These are phyloP conservation scores for Claviceps maximensis DNA, from an alignment of 2,329 filamentous ascomycete genomes.

Conservation along the genomic window DNA sequence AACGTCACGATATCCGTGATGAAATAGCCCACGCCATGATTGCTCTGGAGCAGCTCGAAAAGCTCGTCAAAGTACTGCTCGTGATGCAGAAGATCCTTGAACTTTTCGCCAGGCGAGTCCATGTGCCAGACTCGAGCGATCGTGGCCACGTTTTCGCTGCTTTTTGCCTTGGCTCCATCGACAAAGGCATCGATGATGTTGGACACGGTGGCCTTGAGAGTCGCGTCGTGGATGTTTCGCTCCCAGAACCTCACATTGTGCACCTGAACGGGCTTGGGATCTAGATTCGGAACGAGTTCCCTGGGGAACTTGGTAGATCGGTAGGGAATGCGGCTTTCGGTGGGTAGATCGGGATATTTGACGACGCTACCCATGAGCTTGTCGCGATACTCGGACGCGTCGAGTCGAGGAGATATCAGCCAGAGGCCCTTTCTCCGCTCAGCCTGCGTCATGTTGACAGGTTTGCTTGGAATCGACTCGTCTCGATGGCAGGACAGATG, in stretches of 20 bases:
- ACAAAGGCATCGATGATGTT: slow-evolving; percentile 15
- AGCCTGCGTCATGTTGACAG: slow-evolving; percentile 1
- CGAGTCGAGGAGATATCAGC: slow-evolving; percentile 16
- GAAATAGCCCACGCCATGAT: slow-evolving; percentile 15
- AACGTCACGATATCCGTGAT: slow-evolving; percentile 16
- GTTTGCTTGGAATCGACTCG: neutral
- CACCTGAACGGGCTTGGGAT: slow-evolving; percentile 16
- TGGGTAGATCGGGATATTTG: slow-evolving; percentile 15
- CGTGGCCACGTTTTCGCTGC: slow-evolving; percentile 12
- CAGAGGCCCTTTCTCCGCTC: slow-evolving; percentile 10
- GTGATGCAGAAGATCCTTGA: slow-evolving; percentile 15
- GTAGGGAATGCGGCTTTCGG: slow-evolving; percentile 15
- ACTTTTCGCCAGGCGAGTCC: slow-evolving; percentile 17
- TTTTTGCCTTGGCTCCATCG: slow-evolving; percentile 11
- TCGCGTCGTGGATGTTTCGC: slow-evolving; percentile 13
- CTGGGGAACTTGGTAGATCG: slow-evolving; percentile 9
- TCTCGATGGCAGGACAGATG: neutral
- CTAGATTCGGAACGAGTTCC: slow-evolving; percentile 14
- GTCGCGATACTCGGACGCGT: slow-evolving; percentile 16
- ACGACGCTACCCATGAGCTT: slow-evolving; percentile 18
- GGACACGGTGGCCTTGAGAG: slow-evolving; percentile 13
- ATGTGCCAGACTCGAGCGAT: slow-evolving; percentile 18
- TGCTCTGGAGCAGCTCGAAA: slow-evolving; percentile 13
- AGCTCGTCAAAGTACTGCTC: slow-evolving; percentile 16
- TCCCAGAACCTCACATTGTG: slow-evolving; percentile 17